Conservation (phyloP, 2,329 filamentous ascomycete species). For the Aspergillus felis region DNA sequence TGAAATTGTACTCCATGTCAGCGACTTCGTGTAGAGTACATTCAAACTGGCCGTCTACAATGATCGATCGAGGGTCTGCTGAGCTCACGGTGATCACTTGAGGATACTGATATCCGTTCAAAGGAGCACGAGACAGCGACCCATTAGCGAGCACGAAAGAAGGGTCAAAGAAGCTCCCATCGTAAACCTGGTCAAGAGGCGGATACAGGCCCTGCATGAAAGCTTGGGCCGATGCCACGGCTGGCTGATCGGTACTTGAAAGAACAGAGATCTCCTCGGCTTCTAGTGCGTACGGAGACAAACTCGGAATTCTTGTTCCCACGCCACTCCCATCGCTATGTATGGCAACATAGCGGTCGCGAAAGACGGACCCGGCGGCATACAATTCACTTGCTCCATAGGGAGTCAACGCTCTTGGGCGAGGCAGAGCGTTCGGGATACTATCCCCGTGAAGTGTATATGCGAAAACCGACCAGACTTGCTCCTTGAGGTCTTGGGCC, state of each 20-base stretch:
- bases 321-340: slow-evolving; percentile 16
- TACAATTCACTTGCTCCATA: slow-evolving; percentile 54
- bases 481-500: slow-evolving; percentile 28
- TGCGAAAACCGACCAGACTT: slow-evolving; percentile 48
- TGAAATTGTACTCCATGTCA: slow-evolving; percentile 39
- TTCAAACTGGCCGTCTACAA: slow-evolving; percentile 46
- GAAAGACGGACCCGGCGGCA: slow-evolving; percentile 48
- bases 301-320: slow-evolving; percentile 39
- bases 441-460: slow-evolving; percentile 55
- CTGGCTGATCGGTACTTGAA: slow-evolving; percentile 46
- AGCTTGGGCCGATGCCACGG: slow-evolving; percentile 53
- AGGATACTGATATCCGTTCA: slow-evolving; percentile 57
- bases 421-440: slow-evolving; percentile 43
- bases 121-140: slow-evolving; percentile 43
- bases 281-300: slow-evolving; percentile 45
- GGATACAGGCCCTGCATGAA: slow-evolving; percentile 62
- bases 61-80: slow-evolving; percentile 50
- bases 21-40: slow-evolving; percentile 40
- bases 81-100: slow-evolving; percentile 43
- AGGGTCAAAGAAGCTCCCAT: slow-evolving; percentile 27
- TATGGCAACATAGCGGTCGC: slow-evolving; percentile 49
- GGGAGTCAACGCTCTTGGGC: slow-evolving; percentile 44
- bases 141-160: slow-evolving; percentile 49
- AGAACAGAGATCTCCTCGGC: slow-evolving; percentile 47
- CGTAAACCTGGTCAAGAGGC: slow-evolving; percentile 38